Evolutionary conservation across 441 rosid genomes (phyloP).

Genomic region (Erodium trifolium): DNA sequence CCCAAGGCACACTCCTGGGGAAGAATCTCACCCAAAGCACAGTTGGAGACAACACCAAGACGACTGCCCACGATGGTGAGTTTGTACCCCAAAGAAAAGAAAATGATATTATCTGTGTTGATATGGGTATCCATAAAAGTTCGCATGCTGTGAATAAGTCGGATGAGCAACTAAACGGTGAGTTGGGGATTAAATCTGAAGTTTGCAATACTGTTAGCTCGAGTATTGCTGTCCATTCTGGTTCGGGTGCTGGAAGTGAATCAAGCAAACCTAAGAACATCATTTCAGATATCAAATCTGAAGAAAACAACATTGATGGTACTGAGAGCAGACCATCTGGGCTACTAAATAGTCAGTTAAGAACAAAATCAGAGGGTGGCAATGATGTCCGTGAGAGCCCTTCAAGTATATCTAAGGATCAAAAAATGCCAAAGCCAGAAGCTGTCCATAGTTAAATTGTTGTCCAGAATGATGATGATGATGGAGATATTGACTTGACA

Average conservation of each 20-base stretch:
- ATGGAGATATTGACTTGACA: constrained; percentile 20
- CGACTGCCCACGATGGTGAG: too few relatives aligned
- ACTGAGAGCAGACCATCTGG: not conserved
- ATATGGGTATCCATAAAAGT: not conserved
- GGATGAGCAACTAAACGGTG: constrained; percentile 20
- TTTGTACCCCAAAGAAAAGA: not conserved
- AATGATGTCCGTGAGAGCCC: too few relatives aligned
- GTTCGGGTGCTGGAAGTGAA: constrained; percentile 13
- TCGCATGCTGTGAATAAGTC: constrained; percentile 19
- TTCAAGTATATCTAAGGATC: constrained; percentile 15
- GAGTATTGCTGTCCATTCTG: constrained; percentile 6
- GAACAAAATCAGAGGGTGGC: too few relatives aligned
- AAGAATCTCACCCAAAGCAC: too few relatives aligned
- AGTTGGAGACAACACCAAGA: not conserved
- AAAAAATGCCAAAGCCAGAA: not conserved
- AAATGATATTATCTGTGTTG: not conserved
- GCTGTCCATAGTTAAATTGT: not conserved
- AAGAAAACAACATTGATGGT: constrained; percentile 20
- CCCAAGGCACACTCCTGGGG: too few relatives aligned
- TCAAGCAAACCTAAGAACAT: constrained; percentile 25
- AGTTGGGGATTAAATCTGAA: constrained; percentile 19
- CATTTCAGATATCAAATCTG: constrained; percentile 16
- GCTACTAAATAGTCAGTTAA: too few relatives aligned
- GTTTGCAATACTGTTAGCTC: constrained; percentile 11
- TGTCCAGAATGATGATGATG: constrained; percentile 3